Base-by-base conservation (phyloP, 2,329 filamentous ascomycete genomes). In the Diaporthe australafricana region DNA sequence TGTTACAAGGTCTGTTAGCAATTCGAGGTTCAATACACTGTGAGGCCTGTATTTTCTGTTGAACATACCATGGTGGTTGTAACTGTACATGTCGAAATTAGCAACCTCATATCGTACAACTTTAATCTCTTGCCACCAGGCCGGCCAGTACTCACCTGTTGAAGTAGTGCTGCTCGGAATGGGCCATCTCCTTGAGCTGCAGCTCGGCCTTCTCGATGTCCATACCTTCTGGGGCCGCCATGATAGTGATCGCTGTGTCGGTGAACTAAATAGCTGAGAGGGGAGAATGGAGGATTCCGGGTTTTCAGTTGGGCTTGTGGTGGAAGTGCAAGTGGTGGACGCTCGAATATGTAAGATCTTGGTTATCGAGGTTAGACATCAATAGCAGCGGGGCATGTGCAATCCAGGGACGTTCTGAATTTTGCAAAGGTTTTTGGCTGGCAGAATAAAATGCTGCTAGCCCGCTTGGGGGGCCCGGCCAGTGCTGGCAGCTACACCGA, bases 131-230 rank as follows among this genome's bases (percentile, higher is more conserved):
- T 22, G 40, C 65, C 52, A 75, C 73, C 53, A 71, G 16, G 40
- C 22, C 55, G 38, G 25, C 14, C 73, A 57, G 71, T 81, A 76
- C 78, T 75, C 85, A 97, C 95, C 95, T 98, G 87, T 98, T 98
- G 87, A 98, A 98, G 88, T 98, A 99, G 84, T 98, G 96, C 84
- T 97, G 95, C 88, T 99, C 96, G 75, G 95, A 96, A 86, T 98
- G 95, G 82, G 94, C 93, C 89, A 98, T 92, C 78, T 86, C 83
- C 81, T 92, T 91, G 83, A 93, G 88, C 83, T 87, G 86, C 81
- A 88, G 82, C 85, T 91, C 89, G 62, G 89, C 89, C 76, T 84
- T 81, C 79, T 89, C 88, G 72, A 90, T 84, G 55, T 90, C 89
- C 87, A 89, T 90, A 74, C 85, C 86, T 73, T 85, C 84, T 76